phyloP scores from a whole-genome alignment of 2,329 filamentous ascomycete species.

The Teratosphaeria pseudoeucalypti region DNA sequence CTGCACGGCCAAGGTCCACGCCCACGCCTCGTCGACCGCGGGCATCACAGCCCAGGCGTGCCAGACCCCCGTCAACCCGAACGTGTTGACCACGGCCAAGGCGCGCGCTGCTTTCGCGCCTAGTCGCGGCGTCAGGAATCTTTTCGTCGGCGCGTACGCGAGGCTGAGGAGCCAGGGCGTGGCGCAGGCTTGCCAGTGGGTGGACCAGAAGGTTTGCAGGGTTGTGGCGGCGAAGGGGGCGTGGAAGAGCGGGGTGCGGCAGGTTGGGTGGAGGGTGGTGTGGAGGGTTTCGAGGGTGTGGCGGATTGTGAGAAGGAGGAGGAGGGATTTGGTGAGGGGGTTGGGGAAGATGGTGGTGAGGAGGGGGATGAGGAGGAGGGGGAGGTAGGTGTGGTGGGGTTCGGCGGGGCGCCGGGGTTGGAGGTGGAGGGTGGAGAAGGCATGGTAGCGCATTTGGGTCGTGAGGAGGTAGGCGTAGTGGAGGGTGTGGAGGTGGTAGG shows the following conservation, averaged over 20 bases:
- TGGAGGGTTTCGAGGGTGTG: slow-evolving; percentile 7
- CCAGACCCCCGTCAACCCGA: slow-evolving; percentile 13
- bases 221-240: slow-evolving; percentile 10
- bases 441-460: slow-evolving; percentile 12
- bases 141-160: slow-evolving; percentile 7
- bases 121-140: background rate
- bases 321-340: slow-evolving; percentile 2
- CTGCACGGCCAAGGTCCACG: slow-evolving; percentile 4
- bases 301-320: slow-evolving; percentile 9
- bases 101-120: slow-evolving; percentile 3
- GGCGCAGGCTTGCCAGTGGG: slow-evolving; percentile 12
- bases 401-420: slow-evolving; percentile 5
- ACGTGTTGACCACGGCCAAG: slow-evolving; percentile 9
- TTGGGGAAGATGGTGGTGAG: slow-evolving; percentile 4
- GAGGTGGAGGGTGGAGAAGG: slow-evolving; percentile 10
- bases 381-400: background rate
- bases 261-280: slow-evolving; percentile 6
- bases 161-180: slow-evolving; percentile 8
- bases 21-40: background rate
- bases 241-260: slow-evolving; percentile 10
- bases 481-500: background rate
- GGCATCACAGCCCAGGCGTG: slow-evolving; percentile 12
- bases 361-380: slow-evolving; percentile 3
- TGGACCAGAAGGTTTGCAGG: slow-evolving; percentile 10
- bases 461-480: slow-evolving; percentile 10